A percentile compares a stretch with the other conserved stretches of the same genome.
Conservation (phyloP, 495 filamentous ascomycete species). For the Xanthoparmelia taractica region DNA sequence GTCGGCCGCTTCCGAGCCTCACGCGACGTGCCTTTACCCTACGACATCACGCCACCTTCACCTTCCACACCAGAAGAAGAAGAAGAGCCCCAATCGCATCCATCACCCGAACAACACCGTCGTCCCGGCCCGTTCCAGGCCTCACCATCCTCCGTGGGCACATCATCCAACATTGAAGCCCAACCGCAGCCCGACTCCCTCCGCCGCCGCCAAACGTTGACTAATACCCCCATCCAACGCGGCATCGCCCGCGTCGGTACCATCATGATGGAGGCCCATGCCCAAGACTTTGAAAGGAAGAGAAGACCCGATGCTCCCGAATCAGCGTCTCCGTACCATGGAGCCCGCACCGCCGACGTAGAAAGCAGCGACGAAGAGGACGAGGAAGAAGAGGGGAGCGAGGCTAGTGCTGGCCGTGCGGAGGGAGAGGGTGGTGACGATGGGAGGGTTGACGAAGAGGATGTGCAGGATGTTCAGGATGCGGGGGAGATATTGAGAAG, state of each 20-base stretch:
- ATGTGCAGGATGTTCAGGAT: constrained; percentile 20
- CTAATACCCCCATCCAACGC: constrained; percentile 23
- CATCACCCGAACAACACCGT: neutral
- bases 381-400: constrained; percentile 23
- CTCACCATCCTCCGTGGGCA: constrained; percentile 14
- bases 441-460: constrained; percentile 15
- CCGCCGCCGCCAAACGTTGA: constrained; percentile 25
- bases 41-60: constrained; percentile 45
- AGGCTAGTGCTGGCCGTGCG: constrained; percentile 13
- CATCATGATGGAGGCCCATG: constrained; percentile 66
- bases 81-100: neutral
- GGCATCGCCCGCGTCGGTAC: constrained; percentile 46
- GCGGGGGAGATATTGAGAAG: constrained; percentile 25
- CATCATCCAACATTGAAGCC: constrained; percentile 22
- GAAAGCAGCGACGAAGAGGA: constrained; percentile 30
- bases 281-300: constrained; percentile 79
- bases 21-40: constrained; percentile 74
- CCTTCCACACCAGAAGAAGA: constrained; percentile 18
- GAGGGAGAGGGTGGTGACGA: constrained; percentile 15
- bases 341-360: constrained; percentile 13
- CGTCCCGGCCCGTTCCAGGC: constrained; percentile 7
- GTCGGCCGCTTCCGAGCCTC: constrained; percentile 77
- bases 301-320: constrained; percentile 38
- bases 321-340: constrained; percentile 18
- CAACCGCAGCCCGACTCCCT: constrained; percentile 20